These are phyloP conservation scores for Pythium dissotocum DNA, from an alignment of 352 stramenopile species.

Conservation along the genomic window DNA sequence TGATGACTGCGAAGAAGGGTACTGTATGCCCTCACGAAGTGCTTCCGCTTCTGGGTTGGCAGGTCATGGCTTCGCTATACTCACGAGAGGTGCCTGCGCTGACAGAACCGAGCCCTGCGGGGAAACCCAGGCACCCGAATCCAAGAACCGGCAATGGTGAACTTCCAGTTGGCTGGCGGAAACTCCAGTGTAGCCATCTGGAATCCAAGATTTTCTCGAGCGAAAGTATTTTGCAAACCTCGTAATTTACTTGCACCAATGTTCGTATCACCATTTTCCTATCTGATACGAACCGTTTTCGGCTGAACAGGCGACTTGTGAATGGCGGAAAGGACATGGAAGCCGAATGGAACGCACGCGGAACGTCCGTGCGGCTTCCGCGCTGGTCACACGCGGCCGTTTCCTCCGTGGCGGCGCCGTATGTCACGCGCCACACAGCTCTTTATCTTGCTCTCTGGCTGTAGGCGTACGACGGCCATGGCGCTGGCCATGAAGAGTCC, in stretches of 20 bases:
- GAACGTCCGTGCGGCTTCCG: constrained; percentile 5
- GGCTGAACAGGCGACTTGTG: neutral
- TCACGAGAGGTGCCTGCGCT: neutral
- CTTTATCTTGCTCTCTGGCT: neutral
- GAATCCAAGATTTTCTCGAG: neutral
- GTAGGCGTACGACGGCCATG: neutral
- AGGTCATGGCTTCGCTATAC: too few relatives aligned
- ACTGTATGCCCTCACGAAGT: too few relatives aligned
- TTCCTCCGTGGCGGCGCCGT: neutral
- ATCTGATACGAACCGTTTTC: neutral
- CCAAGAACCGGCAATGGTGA: neutral
- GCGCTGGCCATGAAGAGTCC: neutral
- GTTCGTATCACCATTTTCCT: neutral
- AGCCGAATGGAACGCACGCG: neutral
- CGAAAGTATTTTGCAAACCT: too few relatives aligned
- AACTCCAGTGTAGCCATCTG: constrained; percentile 4
- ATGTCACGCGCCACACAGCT: neutral
- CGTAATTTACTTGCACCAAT: neutral
- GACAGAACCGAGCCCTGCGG: too few relatives aligned
- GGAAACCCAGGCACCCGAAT: too few relatives aligned
- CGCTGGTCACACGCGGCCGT: constrained; percentile 18
- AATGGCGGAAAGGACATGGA: neutral
- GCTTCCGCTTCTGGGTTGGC: too few relatives aligned
- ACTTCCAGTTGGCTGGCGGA: neutral
- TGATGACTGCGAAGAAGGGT: too few relatives aligned